Base-by-base conservation (phyloP, 225 moss, liverwort and hornwort species). In the Thuidium tamariscinum region DNA sequence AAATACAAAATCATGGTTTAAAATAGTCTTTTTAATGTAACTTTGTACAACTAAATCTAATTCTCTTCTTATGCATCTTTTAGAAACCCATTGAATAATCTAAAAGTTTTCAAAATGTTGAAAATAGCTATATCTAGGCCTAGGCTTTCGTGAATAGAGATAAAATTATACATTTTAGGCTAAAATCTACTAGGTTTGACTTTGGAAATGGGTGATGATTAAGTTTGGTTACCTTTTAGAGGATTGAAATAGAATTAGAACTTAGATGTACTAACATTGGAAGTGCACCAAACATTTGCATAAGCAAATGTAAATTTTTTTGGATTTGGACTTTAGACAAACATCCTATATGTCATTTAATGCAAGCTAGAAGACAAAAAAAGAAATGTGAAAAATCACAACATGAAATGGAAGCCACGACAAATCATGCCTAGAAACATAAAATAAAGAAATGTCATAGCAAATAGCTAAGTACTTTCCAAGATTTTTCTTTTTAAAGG, bases 141-240 rank as follows among this genome's bases (percentile, higher is more conserved):
- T 36, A 36, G 20, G 3, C 11, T 36, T 36, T 65, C 9, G 36
- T 18, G 5, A 36, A 19, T 36, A 36, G 30, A 62, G 2, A 3
- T 5, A 36, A 2, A 20, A 66, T 36, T 66, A 3, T 21, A 66
- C 64, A 34, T 20, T 66, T 66, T 66, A 66, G 36, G 6, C 10
- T 36, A 66, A 6, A 36, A 66, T 66, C 21, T 66, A 36, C n/a
- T n/a, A n/a, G n/a, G n/a, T n/a, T n/a, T n/a, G n/a, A n/a, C n/a
- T n/a, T n/a, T n/a, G n/a, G 3, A 36, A n/a, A 10, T 1, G 3
- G 1, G 0, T 3, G 10, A 36, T 5, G 34, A n/a, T n/a, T 65
- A 65, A 65, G 5, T 65, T 5, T 19, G 10, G 5, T 65, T 19
- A 65, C 10, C 10, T 65, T 19, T n/a, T 10, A 19, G n/a, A 65